Percentiles rank a stretch among this genome's conserved stretches.
These are phyloP conservation scores for Aspergillus vadensis DNA, from an alignment of 2,329 filamentous ascomycete species.

Conservation along the genomic window DNA sequence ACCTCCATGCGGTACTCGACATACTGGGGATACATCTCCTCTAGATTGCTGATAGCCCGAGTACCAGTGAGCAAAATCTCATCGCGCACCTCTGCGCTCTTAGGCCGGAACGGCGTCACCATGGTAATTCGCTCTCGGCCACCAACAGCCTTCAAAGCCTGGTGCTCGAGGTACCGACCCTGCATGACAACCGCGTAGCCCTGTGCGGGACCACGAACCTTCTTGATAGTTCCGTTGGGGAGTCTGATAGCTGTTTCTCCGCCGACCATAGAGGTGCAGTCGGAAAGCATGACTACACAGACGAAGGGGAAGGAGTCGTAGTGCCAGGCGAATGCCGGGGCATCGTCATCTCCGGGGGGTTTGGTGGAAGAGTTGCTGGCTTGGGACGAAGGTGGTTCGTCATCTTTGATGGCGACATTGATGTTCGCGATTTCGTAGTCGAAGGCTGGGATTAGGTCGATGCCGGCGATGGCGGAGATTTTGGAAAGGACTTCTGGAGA, in stretches of 20 bases:
- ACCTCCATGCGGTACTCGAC: slow-evolving; percentile 62
- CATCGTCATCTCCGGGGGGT: not conserved
- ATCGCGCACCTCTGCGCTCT: slow-evolving; percentile 55
- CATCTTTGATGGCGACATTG: slow-evolving; percentile 52
- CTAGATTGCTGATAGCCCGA: slow-evolving; percentile 57
- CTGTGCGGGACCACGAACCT: slow-evolving; percentile 1
- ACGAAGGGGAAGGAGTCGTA: slow-evolving; percentile 66
- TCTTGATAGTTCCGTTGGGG: not conserved
- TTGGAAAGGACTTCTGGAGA: slow-evolving; percentile 56
- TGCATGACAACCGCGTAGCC: slow-evolving; percentile 7
- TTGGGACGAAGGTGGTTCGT: not conserved
- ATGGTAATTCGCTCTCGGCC: slow-evolving; percentile 6
- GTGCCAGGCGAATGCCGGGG: slow-evolving; percentile 12
- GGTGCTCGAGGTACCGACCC: slow-evolving; percentile 8
- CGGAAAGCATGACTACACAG: slow-evolving; percentile 65
- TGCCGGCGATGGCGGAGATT: slow-evolving; percentile 59
- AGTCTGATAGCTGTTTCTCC: slow-evolving; percentile 52
- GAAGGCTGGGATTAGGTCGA: slow-evolving; percentile 59
- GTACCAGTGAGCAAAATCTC: slow-evolving; percentile 61
- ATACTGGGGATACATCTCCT: slow-evolving; percentile 60
- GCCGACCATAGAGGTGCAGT: slow-evolving; percentile 63
- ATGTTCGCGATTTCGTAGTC: slow-evolving; percentile 62
- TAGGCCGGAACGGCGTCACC: slow-evolving; percentile 53
- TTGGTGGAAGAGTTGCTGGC: not conserved
- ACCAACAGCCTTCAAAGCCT: not conserved